These are phyloP conservation scores for Cytospora piceicola DNA, from an alignment of 2,329 filamentous ascomycete genomes.

Conservation along the genomic window DNA sequence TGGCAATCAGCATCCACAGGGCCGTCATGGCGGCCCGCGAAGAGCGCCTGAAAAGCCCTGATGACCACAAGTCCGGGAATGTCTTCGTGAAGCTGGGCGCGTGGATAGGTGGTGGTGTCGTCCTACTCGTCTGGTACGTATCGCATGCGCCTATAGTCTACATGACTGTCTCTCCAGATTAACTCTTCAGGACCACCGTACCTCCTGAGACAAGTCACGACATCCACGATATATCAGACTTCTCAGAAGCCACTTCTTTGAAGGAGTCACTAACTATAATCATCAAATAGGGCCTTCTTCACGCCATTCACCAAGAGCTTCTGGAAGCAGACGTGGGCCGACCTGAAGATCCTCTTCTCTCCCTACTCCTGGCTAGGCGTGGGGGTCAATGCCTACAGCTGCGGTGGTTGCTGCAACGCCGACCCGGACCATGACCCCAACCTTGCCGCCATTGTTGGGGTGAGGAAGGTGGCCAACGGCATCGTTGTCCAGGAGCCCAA, in stretches of 20 bases:
- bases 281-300: not conserved
- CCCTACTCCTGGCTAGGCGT: not conserved
- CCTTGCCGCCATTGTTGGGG: slow-evolving; percentile 3
- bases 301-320: not conserved
- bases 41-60: not conserved
- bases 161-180: no score
- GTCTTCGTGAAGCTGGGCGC: not conserved
- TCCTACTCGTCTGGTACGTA: not conserved
- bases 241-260: not conserved
- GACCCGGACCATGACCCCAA: slow-evolving; percentile 21
- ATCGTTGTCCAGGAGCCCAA: not conserved
- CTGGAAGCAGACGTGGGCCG: slow-evolving; percentile 4
- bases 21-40: not conserved
- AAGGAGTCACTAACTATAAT: not conserved
- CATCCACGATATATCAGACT: not conserved
- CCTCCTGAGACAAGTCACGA: not conserved
- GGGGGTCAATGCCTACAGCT: slow-evolving; percentile 2
- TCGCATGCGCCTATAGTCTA: no score
- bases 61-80: not conserved
- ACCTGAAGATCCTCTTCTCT: not conserved
- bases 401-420: slow-evolving; percentile 4
- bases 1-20: not conserved
- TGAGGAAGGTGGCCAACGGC: not conserved
- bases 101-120: not conserved
- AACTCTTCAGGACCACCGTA: no score